Evolutionary conservation across 2,329 filamentous ascomycete species (phyloP).

Genomic region (Venturia aucupariae): DNA sequence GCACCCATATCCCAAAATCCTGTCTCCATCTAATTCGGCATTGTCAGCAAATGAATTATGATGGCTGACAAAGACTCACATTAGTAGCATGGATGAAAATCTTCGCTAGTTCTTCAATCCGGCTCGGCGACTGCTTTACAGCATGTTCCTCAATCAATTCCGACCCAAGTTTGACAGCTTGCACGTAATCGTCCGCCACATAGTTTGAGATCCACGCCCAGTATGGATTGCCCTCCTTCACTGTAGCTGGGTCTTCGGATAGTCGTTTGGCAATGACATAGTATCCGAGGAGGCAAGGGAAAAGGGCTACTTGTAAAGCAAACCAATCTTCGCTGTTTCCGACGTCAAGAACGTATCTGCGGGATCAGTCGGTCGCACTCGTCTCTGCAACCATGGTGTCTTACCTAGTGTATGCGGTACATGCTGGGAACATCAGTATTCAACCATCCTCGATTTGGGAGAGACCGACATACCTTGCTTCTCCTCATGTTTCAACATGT

Average conservation of each 20-base stretch:
- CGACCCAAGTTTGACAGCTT: conserved; percentile 60
- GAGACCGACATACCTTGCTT: conserved; percentile 48
- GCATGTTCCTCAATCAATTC: conserved; percentile 69
- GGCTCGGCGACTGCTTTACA: conserved; percentile 58
- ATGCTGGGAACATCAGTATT: conserved; percentile 39
- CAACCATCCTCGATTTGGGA: neutral
- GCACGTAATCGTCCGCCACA: conserved; percentile 65
- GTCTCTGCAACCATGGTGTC: conserved; percentile 14
- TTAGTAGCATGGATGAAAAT: conserved; percentile 85
- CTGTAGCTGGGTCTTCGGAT: conserved; percentile 50
- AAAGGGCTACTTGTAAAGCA: conserved; percentile 72
- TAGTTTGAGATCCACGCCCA: conserved; percentile 92
- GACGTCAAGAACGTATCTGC: conserved; percentile 69
- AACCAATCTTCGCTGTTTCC: conserved; percentile 84
- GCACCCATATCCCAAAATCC: conserved; percentile 65
- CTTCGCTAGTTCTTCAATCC: conserved; percentile 72
- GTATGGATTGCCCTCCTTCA: conserved; percentile 60
- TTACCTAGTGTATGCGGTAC: conserved; percentile 62
- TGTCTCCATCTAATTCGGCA: conserved; percentile 55
- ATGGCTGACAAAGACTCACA: conserved; percentile 38
- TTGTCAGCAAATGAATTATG: conserved; percentile 1
- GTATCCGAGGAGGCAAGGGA: conserved; percentile 87
- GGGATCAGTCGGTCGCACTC: conserved; percentile 27
- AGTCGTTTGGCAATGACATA: conserved; percentile 67
- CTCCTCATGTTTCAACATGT: conserved; percentile 67